A percentile compares a stretch with the other conserved stretches of the same genome.
Evolutionary conservation across 129 eudicot species (phyloP).

Genomic region (Centaurea solstitialis): DNA sequence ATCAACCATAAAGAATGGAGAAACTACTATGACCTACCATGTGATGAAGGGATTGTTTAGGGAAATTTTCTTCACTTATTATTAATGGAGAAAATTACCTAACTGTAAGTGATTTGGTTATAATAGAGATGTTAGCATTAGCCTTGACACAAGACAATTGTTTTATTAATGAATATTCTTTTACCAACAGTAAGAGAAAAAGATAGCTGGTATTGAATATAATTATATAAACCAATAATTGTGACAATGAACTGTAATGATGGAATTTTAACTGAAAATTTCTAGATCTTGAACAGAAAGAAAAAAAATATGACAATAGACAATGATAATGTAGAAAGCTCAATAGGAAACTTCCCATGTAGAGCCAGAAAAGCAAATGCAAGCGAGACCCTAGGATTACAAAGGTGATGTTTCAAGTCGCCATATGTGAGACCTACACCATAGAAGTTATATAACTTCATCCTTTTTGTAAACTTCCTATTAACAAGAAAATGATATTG

Average conservation of each 20-base stretch:
- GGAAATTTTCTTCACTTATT: not conserved
- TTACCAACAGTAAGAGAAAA: not conserved
- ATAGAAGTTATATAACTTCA: not conserved
- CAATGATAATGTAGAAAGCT: not conserved
- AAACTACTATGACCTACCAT: not conserved
- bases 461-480: not conserved
- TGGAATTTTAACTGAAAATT: not conserved
- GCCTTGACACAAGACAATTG: not conserved
- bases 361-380: not conserved
- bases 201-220: not conserved
- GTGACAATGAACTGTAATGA: not conserved
- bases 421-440: not conserved
- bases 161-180: not conserved
- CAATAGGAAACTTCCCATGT: not conserved
- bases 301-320: not conserved
- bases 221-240: not conserved
- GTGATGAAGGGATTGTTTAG: slow-evolving; percentile 1
- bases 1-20: not conserved
- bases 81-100: not conserved
- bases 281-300: not conserved
- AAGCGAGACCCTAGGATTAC: not conserved
- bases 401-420: not conserved
- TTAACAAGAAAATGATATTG: not conserved
- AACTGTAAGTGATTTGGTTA: not conserved
- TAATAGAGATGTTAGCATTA: not conserved